Evolutionary conservation across 2,329 filamentous ascomycete genomes (phyloP).

Genomic region (Claviceps cyperi): DNA sequence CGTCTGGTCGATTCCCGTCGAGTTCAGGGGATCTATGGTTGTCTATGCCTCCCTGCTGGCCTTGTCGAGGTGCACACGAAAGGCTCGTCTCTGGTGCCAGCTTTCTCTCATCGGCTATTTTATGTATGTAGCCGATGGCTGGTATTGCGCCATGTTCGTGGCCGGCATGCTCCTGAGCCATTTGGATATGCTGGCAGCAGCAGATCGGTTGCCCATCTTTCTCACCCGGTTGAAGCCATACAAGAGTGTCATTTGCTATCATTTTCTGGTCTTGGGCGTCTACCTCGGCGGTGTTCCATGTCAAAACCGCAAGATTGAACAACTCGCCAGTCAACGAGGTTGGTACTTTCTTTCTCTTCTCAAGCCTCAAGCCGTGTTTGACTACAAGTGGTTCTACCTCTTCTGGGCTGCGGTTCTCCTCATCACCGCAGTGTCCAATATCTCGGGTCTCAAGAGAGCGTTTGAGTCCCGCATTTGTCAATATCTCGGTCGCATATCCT

Average conservation of each 20-base stretch:
- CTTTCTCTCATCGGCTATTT: constrained; percentile 46
- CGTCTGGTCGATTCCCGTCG: constrained; percentile 49
- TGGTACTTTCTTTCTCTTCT: constrained; percentile 47
- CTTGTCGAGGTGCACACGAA: constrained; percentile 38
- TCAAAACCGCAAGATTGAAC: constrained; percentile 28
- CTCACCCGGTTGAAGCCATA: constrained; percentile 30
- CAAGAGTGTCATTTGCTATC: constrained; percentile 37
- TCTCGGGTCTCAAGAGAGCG: constrained; percentile 41
- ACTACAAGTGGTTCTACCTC: constrained; percentile 55
- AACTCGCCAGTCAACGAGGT: constrained; percentile 39
- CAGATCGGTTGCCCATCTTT: constrained; percentile 34
- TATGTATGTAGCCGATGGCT: constrained; percentile 52
- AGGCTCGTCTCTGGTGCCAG: constrained; percentile 40
- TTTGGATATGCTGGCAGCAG: constrained; percentile 38
- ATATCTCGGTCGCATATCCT: constrained; percentile 48
- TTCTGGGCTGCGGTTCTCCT: constrained; percentile 45
- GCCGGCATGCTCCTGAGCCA: constrained; percentile 48
- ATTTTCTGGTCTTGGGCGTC: constrained; percentile 35
- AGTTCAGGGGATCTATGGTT: constrained; percentile 49
- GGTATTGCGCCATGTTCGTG: constrained; percentile 45
- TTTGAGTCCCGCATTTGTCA: constrained; percentile 46
- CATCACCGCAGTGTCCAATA: constrained; percentile 40
- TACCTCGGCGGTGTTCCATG: constrained; percentile 49
- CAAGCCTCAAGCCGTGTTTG: constrained; percentile 50
- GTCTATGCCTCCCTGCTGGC: constrained; percentile 44